These are phyloP conservation scores for Odonthalia washingtoniensis DNA, from an alignment of 31 red algal species.

Conservation along the genomic window DNA sequence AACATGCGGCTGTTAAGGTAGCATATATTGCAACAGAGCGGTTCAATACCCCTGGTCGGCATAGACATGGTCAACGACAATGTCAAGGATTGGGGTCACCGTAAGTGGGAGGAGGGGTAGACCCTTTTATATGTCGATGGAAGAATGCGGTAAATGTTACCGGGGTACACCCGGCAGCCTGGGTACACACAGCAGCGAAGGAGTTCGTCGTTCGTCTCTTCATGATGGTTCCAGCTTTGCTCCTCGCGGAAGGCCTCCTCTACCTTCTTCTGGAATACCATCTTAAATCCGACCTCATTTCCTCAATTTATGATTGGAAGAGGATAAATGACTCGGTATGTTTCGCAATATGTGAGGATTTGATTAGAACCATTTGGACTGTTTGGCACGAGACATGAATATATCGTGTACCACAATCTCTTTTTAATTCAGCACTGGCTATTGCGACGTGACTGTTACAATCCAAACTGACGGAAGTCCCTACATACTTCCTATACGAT, in stretches of 20 bases:
- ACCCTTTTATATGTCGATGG: background rate
- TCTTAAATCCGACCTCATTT: background rate
- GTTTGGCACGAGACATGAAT: too few species aligned
- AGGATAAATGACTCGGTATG: too few species aligned
- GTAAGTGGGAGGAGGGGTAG: background rate
- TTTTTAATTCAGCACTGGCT: too few species aligned
- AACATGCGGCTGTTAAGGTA: slow-evolving; percentile 60
- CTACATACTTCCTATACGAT: too few species aligned
- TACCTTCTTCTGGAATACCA: background rate
- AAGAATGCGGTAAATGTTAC: background rate
- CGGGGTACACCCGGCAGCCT: background rate
- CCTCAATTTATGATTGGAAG: too few species aligned
- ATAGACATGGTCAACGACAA: background rate
- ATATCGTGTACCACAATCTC: too few species aligned
- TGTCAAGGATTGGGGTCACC: background rate
- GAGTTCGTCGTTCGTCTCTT: background rate
- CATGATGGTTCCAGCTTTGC: background rate
- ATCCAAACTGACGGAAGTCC: too few species aligned
- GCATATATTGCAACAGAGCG: slow-evolving; percentile 64
- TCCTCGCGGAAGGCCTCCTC: slow-evolving; percentile 28
- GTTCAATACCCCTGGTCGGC: too few species aligned
- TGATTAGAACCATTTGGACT: too few species aligned
- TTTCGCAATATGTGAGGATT: too few species aligned
- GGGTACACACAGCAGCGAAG: background rate
- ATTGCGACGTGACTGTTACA: too few species aligned